Conservation (phyloP, 2,329 filamentous ascomycete genomes). For the Lanzia echinophila region DNA sequence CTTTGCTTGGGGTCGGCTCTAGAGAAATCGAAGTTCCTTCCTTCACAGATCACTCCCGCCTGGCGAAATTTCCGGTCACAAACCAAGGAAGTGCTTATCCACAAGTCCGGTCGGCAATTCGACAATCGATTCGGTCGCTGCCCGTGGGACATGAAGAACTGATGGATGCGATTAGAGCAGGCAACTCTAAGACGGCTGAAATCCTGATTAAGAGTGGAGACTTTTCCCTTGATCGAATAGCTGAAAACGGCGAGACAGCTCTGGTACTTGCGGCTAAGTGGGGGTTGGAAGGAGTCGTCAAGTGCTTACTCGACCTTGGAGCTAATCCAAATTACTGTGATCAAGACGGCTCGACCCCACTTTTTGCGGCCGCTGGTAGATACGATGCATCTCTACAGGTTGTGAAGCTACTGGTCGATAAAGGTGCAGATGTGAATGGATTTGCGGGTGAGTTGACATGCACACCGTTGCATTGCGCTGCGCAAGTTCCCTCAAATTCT, state of each 20-base stretch:
- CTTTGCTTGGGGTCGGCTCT: slow-evolving; percentile 4
- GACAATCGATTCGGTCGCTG: slow-evolving; percentile 3
- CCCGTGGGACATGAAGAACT: slow-evolving; percentile 2
- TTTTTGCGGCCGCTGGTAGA: slow-evolving; percentile 3
- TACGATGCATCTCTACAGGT: slow-evolving; percentile 1
- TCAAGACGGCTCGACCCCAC: slow-evolving; percentile 2
- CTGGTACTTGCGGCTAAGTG: slow-evolving; percentile 6
- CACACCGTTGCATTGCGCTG: slow-evolving; percentile 6
- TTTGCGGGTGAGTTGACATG: slow-evolving; percentile 1
- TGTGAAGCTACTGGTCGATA: slow-evolving; percentile 4
- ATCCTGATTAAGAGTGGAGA: slow-evolving; percentile 5
- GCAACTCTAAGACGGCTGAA: background rate
- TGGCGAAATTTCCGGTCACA: slow-evolving; percentile 5
- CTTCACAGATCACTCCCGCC: slow-evolving; percentile 6
- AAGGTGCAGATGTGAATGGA: background rate
- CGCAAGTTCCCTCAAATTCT: slow-evolving; percentile 1
- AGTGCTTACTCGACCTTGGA: slow-evolving; percentile 5
- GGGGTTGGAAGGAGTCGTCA: background rate
- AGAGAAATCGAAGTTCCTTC: slow-evolving; percentile 8
- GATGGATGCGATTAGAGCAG: slow-evolving; percentile 2
- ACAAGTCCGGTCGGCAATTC: slow-evolving; percentile 6
- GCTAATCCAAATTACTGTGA: slow-evolving; percentile 4
- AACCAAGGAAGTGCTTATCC: slow-evolving; percentile 8
- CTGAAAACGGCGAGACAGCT: slow-evolving; percentile 5
- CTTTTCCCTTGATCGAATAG: background rate